Percentiles rank a stretch among this genome's conserved stretches.
Evolutionary conservation across 75 land plant genomes (phyloP).

Genomic region (Chamaecyparis obtusa): DNA sequence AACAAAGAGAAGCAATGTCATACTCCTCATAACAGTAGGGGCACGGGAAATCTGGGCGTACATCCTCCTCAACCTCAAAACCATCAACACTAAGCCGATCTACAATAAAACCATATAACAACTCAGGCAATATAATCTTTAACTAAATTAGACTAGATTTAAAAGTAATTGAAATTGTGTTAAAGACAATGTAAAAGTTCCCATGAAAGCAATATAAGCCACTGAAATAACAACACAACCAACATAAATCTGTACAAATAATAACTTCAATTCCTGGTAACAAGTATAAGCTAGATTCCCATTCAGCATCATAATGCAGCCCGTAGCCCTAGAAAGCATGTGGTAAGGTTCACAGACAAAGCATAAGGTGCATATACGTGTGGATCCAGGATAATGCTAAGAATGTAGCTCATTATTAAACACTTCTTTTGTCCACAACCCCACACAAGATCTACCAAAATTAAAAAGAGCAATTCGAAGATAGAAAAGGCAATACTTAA

Average conservation of each 20-base stretch:
- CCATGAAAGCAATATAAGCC: neutral
- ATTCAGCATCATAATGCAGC: neutral
- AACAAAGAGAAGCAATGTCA: conserved; percentile 72
- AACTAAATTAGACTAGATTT: neutral
- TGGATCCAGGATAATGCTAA: neutral
- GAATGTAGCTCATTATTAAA: too few relatives aligned
- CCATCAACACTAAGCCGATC: conserved; percentile 80
- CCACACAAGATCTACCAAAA: neutral
- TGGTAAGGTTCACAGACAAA: neutral
- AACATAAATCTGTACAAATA: neutral
- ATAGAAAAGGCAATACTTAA: neutral
- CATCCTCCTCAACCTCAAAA: conserved; percentile 77
- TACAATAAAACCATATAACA: conserved; percentile 18
- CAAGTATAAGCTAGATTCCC: neutral
- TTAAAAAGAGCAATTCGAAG: neutral
- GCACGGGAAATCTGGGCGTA: conserved; percentile 76
- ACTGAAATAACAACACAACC: neutral
- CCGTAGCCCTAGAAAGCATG: neutral
- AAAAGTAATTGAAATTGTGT: neutral
- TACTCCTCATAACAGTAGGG: conserved; percentile 92
- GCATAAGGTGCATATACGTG: too few relatives aligned
- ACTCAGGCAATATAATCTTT: neutral
- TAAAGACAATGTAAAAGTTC: neutral
- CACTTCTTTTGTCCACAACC: neutral
- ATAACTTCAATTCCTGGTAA: neutral